Evolutionary conservation across 1,139 yeast species (phyloP), one percentile per base, ranked within the genome.

Genomic region (Suhomyces coccinellae): DNA sequence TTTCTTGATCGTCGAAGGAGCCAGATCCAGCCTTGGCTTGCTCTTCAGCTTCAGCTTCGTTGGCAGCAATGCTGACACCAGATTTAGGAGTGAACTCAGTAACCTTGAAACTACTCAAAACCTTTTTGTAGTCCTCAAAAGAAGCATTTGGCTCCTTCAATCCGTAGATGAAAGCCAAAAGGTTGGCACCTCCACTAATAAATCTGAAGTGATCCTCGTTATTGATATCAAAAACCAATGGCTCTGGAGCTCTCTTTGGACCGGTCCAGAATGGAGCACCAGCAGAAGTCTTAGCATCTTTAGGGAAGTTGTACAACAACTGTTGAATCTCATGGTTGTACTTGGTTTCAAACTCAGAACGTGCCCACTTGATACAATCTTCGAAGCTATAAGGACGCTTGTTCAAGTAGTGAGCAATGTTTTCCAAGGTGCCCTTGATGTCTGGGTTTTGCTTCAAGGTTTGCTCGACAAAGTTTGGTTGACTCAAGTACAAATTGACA

Each of bases 261-360:
- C 98, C 97, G 22, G 96, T 83, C 99, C 99, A 93, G 70, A 93
- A 93, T 53, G 96, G 95, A 31, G 86, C 91, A 45, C 99, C 99
- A 46, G 79, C 78, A 0, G 96, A 83, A 2, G 97, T 93, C 45
- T 79, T 84, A 6, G 98, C 95, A 68, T 93, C 99, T 51, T 78
- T 81, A 26, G 99, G 99, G 79, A 95, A 95, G 64, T 91, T 91
- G 75, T 81, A 93, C 55, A 95, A 77, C 56, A 93, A 77, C 71
- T 93, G 99, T 60, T 83, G 75, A 54, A 91, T 90, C 48, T 93
- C 98, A 59, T 90, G 83, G 59, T 80, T 82, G 74, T 77, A 93
- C 67, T 88, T 88, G 57, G 73, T 73, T 69, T 91, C 97, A 63
- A 93, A 93, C 68, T 90, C 91, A 26, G 77, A 55, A 66, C 98